Evolutionary conservation across 306 rosid genomes (phyloP), one percentile per base, ranked within the genome.

Genomic region (Purshia tridentata): DNA sequence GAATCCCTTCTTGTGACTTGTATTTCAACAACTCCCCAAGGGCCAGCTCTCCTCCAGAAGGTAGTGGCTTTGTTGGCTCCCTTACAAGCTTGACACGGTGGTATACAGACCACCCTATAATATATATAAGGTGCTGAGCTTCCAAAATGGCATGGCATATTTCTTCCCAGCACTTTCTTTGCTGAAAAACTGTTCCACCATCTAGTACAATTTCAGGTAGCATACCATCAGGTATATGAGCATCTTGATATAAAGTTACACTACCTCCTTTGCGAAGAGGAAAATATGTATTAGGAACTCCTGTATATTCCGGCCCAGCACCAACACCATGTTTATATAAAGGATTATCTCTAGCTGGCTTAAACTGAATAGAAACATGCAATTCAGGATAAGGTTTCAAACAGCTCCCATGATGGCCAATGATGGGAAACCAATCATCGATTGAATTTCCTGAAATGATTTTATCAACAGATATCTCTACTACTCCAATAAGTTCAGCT

Each of bases 221-320:
- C 84, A 79, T 72, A 6, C 45, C 83, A 53, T 84, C 74, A 0
- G 86, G 88, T 8, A 87, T 80, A 77, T 90, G 96, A 39, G 96
- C 96, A 68, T 90, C 96, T 77, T 90, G 96, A 75, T 87, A 90
- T 35, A 90, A 78, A 29, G 88, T 90, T 70, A 90, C 89, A 67
- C 3, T 80, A 68, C 96, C 89, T 57, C 88, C 96, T 84, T 72
- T 87, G 19, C 92, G 75, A 4, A 78, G 88, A 16, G 96, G 92
- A 23, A 90, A 90, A 70, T 85, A 90, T 15, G 96, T 74, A 19
- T 79, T 81, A n/a, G 84, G 84, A 80, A 89, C 83, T 4, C 88
- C 95, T 4, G 47, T 7, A 76, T 50, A 44, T 42, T 47, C 73
- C 16, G 45, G 75, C 54, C 44, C 77, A 29, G 65, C 70, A 9